Base-by-base conservation (phyloP, 2,329 filamentous ascomycete genomes). In the Pseudocercospora crystallina region DNA sequence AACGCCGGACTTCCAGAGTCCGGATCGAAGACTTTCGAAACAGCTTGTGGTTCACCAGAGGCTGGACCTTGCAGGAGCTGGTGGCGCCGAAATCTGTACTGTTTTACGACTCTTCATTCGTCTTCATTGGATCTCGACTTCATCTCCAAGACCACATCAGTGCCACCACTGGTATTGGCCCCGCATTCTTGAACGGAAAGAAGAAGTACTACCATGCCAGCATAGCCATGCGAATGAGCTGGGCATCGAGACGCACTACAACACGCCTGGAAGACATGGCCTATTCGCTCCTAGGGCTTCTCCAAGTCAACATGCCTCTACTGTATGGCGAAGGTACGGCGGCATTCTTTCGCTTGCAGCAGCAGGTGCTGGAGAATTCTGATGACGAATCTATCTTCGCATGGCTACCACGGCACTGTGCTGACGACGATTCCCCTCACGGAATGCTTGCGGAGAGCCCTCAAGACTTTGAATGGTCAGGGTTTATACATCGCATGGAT, bases 121-220 rank as follows among this genome's bases (percentile, higher is more conserved):
- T 8, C 12, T 42, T 33, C 33, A 40, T 37, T n/a, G 17, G 35
- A 20, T 14, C 26, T n/a, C 26, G 37, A 32, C 15, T 33, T 11
- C 43, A 52, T 10, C 33, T 59, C 15, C 35, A 49, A n/a, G 54
- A 49, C 5, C 50, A 54, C 34, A 54, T 39, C 10, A 51, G 14
- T 32, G 31, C 31, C 13, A 31, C 42, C 11, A 44, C 42, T 2
- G 42, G 31, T 12, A 34, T 44, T 26, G 20, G 20, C 20, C 20
- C 20, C 7, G 20, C 20, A 26, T 26, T 26, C 7, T 26, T 26
- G 20, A 26, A 26, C 20, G 20, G 20, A 7, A 26, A 26, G 20
- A 26, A 7, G 7, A 26, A 26, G 20, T 26, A 26, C 7, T 31
- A 43, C 40, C 32, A 47, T 17, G 40, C 20, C 44, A 37, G 49